Evolutionary conservation across 1,139 yeast genomes (phyloP), one percentile per base, ranked within the genome.

Genomic region (Diutina siamensis): DNA sequence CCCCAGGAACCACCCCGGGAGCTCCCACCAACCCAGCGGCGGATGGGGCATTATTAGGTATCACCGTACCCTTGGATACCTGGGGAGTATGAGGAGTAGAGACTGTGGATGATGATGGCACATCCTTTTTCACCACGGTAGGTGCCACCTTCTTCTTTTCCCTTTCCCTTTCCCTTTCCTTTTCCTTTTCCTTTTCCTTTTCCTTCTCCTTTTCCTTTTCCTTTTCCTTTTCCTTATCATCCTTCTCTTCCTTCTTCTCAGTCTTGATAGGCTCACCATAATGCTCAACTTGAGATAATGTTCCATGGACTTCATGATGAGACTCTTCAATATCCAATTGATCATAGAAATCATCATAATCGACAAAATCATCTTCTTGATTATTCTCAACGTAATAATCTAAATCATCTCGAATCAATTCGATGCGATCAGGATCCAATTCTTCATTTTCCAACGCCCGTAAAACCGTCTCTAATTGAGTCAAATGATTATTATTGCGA

Each of bases 321-420:
- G 46, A 36, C 34, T 81, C 87, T 47, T 78, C 87, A 46, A 87
- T 73, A 46, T 85, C 92, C 52, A 92, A 73, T 48, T 80, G 88
- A 54, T 92, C 97, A 60, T 92, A 92, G 52, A 92, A 79, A 33
- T 88, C 92, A 55, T 92, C 97, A 61, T 92, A 95, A 58, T 92
- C 97, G 21, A 92, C 85, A 61, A 88, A 94, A 57, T 89, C 96
- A n/a, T 82, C 95, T 48, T 88, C 97, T 63, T 85, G 94, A 58
- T 92, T 94, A 51, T 92, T 85, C 51, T 92, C 97, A 42, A 94
- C 95, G 60, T 88, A 92, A 63, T 89, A 92, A 54, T 78, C 87
- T 58, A 94, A 84, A 61, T 92, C 97, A 49, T 94, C 99, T 57
- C 82, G 83, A 48, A 87, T 77, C 28, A 76, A 83, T 55, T 83